Evolutionary conservation across 2,329 filamentous ascomycete species (phyloP).

Genomic region (Coniochaeta sp.): DNA sequence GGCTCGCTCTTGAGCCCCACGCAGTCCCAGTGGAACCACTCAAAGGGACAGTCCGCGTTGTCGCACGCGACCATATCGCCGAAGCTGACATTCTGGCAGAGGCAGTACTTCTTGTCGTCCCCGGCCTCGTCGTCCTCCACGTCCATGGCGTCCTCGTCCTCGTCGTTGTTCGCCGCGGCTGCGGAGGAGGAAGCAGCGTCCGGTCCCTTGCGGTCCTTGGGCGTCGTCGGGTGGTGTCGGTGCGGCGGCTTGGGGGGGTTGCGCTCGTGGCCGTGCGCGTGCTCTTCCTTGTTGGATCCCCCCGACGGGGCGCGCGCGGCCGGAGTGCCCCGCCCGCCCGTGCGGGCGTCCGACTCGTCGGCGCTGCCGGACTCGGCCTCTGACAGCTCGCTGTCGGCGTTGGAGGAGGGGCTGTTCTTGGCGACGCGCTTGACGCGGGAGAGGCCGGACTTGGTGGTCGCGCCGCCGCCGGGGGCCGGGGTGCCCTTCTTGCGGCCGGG

Average conservation of each 20-base stretch:
- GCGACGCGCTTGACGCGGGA: slow-evolving; percentile 54
- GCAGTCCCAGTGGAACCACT: slow-evolving; percentile 84
- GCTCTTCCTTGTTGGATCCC: slow-evolving; percentile 8
- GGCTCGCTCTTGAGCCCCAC: slow-evolving; percentile 62
- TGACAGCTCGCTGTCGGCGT: slow-evolving; percentile 57
- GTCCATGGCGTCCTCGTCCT: slow-evolving; percentile 47
- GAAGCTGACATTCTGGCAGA: slow-evolving; percentile 76
- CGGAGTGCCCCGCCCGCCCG: slow-evolving; percentile 29
- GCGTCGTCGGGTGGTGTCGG: slow-evolving; percentile 4
- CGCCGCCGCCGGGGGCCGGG: slow-evolving; percentile 16
- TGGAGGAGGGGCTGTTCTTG: slow-evolving; percentile 56
- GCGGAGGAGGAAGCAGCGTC: slow-evolving; percentile 14
- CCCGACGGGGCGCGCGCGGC: slow-evolving; percentile 9
- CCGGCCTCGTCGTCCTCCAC: slow-evolving; percentile 62
- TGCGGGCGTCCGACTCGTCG: slow-evolving; percentile 38
- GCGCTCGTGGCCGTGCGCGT: slow-evolving; percentile 7
- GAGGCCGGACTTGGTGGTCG: slow-evolving; percentile 46
- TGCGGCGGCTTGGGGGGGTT: slow-evolving; percentile 4
- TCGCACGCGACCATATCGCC: slow-evolving; percentile 88
- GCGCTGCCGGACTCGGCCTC: slow-evolving; percentile 51
- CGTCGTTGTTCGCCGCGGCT: slow-evolving; percentile 22
- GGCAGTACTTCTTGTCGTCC: slow-evolving; percentile 75
- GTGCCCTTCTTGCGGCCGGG: slow-evolving; percentile 39
- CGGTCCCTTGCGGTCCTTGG: slow-evolving; percentile 24
- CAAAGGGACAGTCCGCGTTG: slow-evolving; percentile 70